A percentile compares a stretch with the other conserved stretches of the same genome.
These are phyloP conservation scores for Diaporthe velutina DNA, from an alignment of 2,329 filamentous ascomycete genomes.

Conservation along the genomic window DNA sequence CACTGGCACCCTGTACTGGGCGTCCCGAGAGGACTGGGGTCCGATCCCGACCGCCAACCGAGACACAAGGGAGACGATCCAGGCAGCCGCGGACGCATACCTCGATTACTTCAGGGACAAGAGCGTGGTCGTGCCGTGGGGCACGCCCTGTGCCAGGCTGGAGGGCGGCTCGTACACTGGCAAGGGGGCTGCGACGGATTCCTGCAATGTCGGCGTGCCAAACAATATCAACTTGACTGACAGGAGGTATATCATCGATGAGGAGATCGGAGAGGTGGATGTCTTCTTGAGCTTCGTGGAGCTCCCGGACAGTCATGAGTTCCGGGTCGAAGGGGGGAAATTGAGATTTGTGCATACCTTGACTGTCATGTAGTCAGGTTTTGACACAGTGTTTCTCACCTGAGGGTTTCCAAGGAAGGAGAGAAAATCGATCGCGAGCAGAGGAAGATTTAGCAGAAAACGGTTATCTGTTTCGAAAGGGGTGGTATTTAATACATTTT, in stretches of 20 bases:
- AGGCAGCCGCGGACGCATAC: constrained; percentile 54
- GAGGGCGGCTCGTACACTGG: constrained; percentile 54
- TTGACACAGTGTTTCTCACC: too few relatives aligned
- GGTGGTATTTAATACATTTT: neutral
- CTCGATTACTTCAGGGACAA: constrained; percentile 53
- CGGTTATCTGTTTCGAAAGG: neutral
- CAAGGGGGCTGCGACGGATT: constrained; percentile 45
- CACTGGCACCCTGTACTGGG: constrained; percentile 51
- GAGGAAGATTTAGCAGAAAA: neutral
- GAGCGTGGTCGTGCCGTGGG: constrained; percentile 54
- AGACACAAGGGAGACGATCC: constrained; percentile 50
- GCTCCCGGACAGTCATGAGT: constrained; percentile 43
- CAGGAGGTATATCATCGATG: constrained; percentile 45
- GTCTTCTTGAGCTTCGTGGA: constrained; percentile 44
- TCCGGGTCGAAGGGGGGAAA: constrained; percentile 42
- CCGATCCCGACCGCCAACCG: constrained; percentile 49
- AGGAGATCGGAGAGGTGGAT: constrained; percentile 42
- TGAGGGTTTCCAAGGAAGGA: neutral
- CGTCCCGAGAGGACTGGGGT: constrained; percentile 51
- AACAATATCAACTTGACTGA: constrained; percentile 44
- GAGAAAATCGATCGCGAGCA: neutral
- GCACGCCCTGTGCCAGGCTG: constrained; percentile 51
- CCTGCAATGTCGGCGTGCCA: constrained; percentile 53
- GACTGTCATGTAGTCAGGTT: constrained; percentile 42
- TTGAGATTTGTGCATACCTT: constrained; percentile 44